A percentile compares a stretch with the other conserved stretches of the same genome.
Conservation (phyloP, 352 stramenopile genomes). For the Phytophthora citricola region DNA sequence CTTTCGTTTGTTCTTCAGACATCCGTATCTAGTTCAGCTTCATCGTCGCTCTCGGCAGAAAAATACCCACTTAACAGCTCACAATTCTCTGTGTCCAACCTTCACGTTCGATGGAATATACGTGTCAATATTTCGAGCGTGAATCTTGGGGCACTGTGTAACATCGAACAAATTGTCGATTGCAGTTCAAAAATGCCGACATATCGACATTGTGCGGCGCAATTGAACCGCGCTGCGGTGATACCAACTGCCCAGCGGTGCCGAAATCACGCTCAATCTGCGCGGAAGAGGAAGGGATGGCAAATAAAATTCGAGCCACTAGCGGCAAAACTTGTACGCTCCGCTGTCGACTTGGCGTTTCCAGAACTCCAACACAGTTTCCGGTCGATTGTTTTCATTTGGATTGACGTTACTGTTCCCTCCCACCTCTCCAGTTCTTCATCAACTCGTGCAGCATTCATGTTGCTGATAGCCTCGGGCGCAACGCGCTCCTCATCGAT, state of each 20-base stretch:
- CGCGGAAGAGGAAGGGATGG: slow-evolving; percentile 11
- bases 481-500: not conserved
- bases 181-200: slow-evolving; percentile 16
- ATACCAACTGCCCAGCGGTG: slow-evolving; percentile 3
- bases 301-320: slow-evolving; percentile 7
- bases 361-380: not conserved
- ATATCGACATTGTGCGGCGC: slow-evolving; percentile 3
- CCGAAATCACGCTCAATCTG: slow-evolving; percentile 6
- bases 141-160: slow-evolving; percentile 12
- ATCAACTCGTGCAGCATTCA: not conserved
- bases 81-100: not conserved
- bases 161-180: slow-evolving; percentile 15
- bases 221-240: slow-evolving; percentile 5
- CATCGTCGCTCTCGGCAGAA: not conserved
- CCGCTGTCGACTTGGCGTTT: not conserved
- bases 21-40: not conserved
- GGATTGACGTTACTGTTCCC: not conserved
- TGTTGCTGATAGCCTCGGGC: not conserved
- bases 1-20: not conserved
- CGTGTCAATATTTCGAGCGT: not conserved
- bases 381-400: not conserved
- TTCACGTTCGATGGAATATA: not conserved
- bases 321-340: slow-evolving; percentile 1
- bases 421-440: not conserved
- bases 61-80: not conserved